Base-by-base conservation (phyloP, 2,329 filamentous ascomycete genomes). In the Beauveria pseudobassiana region DNA sequence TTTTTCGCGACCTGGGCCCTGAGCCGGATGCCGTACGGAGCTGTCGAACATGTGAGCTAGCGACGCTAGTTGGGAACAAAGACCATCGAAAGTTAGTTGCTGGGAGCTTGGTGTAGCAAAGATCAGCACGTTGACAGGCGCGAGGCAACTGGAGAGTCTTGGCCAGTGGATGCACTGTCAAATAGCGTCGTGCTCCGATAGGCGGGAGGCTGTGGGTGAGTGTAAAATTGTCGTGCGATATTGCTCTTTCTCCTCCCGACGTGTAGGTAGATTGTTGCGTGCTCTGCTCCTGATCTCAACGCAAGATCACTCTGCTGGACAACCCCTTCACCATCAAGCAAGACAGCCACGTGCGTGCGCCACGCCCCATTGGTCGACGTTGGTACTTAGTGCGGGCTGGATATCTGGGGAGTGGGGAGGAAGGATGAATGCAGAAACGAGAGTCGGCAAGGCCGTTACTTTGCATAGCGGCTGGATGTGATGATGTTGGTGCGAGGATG, bases 51-150 rank as follows among this genome's bases (percentile, higher is more conserved):
- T 45, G 26, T 4, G 20, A 46, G 26, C 48, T 52, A 42, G 30
- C 7, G 28, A 12, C 30, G 34, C 56, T 59, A 59, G 46, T 48
- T 59, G 22, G 46, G 24, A 45, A 24, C 9, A 30, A n/a, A 20
- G 26, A 10, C 45, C 43, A 49, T 48, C 45, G 22, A 49, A 49
- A 48, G n/a, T 49, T 42, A 42, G 43, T 24, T 50, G 22, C 20
- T 28, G 43, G 24, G 22, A 40, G 49, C 57, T 60, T 42, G 57
- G 40, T 20, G 57, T 24, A 45, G 57, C 18, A 60, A 60, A 34
- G 49, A 60, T 60, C 57, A 53, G 57, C 57, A 60, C 57, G 57
- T 53, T 60, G 57, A 53, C 57, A 38, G 57, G 26, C 20, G 16
- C 12, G 14, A 30, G 22, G 28, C 24, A 9, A n/a, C 46, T 22